A percentile compares a stretch with the other conserved stretches of the same genome.
Evolutionary conservation across 441 rosid species (phyloP).

Genomic region (Capsella rubella): DNA sequence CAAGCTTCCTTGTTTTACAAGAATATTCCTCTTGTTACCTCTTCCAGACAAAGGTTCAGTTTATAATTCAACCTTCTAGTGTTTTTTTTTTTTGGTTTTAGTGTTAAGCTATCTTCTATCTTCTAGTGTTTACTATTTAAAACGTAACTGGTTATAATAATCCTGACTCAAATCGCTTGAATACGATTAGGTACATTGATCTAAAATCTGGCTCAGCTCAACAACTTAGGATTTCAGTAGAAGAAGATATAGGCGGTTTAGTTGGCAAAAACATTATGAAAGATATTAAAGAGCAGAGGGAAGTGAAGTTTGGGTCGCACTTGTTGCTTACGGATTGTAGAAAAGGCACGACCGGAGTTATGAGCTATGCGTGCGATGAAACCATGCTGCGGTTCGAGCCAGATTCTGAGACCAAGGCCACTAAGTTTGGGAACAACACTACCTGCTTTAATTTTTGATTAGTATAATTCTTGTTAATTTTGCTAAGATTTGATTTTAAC

Average conservation of each 20-base stretch:
- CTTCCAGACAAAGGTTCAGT: slow-evolving; percentile 10
- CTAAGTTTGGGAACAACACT: not conserved
- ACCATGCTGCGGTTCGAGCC: not conserved
- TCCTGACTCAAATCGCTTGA: not conserved
- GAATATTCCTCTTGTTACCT: slow-evolving; percentile 21
- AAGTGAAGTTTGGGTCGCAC: slow-evolving; percentile 1
- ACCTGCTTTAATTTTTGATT: not conserved
- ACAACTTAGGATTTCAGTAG: slow-evolving; percentile 1
- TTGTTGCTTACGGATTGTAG: not conserved
- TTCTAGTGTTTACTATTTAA: not conserved
- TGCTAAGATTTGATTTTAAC: no score
- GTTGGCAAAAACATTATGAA: not conserved
- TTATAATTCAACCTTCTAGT: not conserved
- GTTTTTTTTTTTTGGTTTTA: no score
- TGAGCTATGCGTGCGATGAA: not conserved
- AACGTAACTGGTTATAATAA: not conserved
- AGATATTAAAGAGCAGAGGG: not conserved
- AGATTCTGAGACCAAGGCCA: not conserved
- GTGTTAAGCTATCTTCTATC: no score
- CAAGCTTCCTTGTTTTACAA: slow-evolving; percentile 24
- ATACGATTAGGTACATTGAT: not conserved
- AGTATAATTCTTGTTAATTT: no score
- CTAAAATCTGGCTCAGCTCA: not conserved
- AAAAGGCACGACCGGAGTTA: not conserved
- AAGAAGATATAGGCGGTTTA: not conserved